Base-by-base conservation (phyloP, 2,329 filamentous ascomycete genomes). In the Alternaria sp. region DNA sequence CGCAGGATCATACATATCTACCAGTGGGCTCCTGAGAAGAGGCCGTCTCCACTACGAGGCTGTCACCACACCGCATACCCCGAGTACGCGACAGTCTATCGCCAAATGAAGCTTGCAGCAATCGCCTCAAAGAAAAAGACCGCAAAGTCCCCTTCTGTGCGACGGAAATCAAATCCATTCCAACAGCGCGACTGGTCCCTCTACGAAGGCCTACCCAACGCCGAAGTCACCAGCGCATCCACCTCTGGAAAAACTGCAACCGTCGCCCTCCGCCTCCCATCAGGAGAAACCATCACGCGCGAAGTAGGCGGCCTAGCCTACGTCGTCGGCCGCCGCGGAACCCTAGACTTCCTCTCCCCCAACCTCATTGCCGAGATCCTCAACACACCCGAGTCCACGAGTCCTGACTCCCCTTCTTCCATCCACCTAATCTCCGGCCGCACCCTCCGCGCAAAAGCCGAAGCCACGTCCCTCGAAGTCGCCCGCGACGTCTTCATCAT, bases 41-140 rank as follows among this genome's bases (percentile, higher is more conserved):
- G 82, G 18, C 86, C 87, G 0, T 88, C 86, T 1, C 87, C 87
- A 3, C 76, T 89, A 12, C 84, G 85, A 20, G 83, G 84, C 41
- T 89, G 87, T 62, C 87, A 89, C 69, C 84, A 87, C 50, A 84
- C 86, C 47, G 87, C 87, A 28, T 89, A 89, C 69, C 87, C 87
- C 0, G 87, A 89, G 65, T 89, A 89, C 71, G 87, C 87, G 1
- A 82, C 84, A 9, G 81, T 89, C 2, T 89, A 89, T 67, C 82
- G 86, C 14, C 80, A 86, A 45, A 89, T 89, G 87, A 89, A 88
- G 74, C 79, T 84, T 9, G 84, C 86, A 12, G 77, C 77, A 1
- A 70, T 78, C 21, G 59, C 68, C 3, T 68, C 71, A 25, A 66
- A 75, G 49, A 65, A 21, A 3, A 61, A 61, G 6, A 44, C 70